Base-by-base conservation (phyloP, 2,329 filamentous ascomycete genomes). In the Aureobasidium zeae region DNA sequence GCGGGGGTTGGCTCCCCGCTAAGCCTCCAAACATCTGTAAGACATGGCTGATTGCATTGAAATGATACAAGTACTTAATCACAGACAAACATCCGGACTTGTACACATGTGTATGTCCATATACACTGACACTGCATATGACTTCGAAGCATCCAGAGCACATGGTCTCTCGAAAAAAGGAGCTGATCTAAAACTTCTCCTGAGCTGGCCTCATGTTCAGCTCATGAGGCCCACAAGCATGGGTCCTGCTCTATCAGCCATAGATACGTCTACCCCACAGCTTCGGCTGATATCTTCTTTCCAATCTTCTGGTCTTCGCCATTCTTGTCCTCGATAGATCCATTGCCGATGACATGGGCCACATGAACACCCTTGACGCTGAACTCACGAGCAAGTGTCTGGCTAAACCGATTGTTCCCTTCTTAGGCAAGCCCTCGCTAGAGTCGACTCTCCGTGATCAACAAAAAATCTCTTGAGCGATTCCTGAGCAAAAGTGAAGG, bases 271-370 rank as follows among this genome's bases (percentile, higher is more conserved):
- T 71, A 69, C 2, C 74, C 73, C 3, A 78, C 72, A 19, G 70
- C 72, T 55, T 77, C 72, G 0, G 72, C 72, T 38, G 70, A 70
- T 63, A 77, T 78, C 46, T 68, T 71, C 63, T 73, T 74, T 3
- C 73, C 73, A 0, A 53, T 63, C 51, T 61, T 60, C 30, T 66
- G 65, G 20, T 68, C 68, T 44, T 71, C 66, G 1, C 64, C 66
- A 20, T 71, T 60, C 44, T 68, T 69, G 53, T 76, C 73, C 21
- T 59, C 62, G 44, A 77, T 76, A 0, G 56, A 59, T 0, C 72
- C 73, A 52, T 77, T 77, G 1, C 70, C 72, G 48, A 78, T 73
- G 2, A 73, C 66, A 57, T 79, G 74, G n/a, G 71, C 72, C 3
- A 76, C 72, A 55, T 78, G 73, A 0, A 78, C 57, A 2, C 74